Percentiles rank a stretch among this genome's conserved stretches.
These are phyloP conservation scores for Lachnellula cervina DNA, from an alignment of 2,329 filamentous ascomycete species.

Conservation along the genomic window DNA sequence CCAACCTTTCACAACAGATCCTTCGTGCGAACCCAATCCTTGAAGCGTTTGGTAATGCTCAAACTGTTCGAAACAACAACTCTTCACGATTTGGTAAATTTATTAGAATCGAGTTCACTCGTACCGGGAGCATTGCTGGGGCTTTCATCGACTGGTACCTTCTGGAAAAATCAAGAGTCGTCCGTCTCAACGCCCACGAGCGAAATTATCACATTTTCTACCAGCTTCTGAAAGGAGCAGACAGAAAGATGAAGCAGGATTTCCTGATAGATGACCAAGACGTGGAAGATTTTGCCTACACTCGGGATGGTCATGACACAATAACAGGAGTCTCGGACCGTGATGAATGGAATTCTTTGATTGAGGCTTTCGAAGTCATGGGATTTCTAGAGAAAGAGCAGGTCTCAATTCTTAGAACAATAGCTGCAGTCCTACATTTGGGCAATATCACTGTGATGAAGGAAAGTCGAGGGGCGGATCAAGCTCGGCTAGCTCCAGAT, in stretches of 20 bases:
- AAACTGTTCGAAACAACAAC: constrained; percentile 97
- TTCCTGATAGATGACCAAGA: constrained; percentile 71
- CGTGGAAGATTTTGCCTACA: constrained; percentile 88
- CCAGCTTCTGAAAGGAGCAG: constrained; percentile 83
- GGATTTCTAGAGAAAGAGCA: constrained; percentile 86
- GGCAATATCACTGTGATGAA: constrained; percentile 88
- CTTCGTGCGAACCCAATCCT: constrained; percentile 93
- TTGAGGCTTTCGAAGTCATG: constrained; percentile 95
- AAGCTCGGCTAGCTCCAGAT: constrained; percentile 75
- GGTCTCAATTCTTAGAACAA: constrained; percentile 72
- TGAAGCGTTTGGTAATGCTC: constrained; percentile 96
- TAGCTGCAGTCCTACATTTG: constrained; percentile 87
- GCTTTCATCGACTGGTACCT: constrained; percentile 99
- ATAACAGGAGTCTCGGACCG: constrained; percentile 86
- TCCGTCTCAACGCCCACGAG: constrained; percentile 80
- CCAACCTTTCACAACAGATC: constrained; percentile 93
- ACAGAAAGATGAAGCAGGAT: constrained; percentile 64
- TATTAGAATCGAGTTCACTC: constrained; percentile 91
- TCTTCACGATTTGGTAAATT: constrained; percentile 98
- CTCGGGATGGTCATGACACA: constrained; percentile 81
- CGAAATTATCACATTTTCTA: constrained; percentile 98
- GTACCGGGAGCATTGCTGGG: constrained; percentile 83
- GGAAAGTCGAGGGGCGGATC: constrained; percentile 85
- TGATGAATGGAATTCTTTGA: constrained; percentile 82
- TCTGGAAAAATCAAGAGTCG: constrained; percentile 95